Conservation (phyloP, 768 basidiomycete genomes). For the Terana coerulea region DNA sequence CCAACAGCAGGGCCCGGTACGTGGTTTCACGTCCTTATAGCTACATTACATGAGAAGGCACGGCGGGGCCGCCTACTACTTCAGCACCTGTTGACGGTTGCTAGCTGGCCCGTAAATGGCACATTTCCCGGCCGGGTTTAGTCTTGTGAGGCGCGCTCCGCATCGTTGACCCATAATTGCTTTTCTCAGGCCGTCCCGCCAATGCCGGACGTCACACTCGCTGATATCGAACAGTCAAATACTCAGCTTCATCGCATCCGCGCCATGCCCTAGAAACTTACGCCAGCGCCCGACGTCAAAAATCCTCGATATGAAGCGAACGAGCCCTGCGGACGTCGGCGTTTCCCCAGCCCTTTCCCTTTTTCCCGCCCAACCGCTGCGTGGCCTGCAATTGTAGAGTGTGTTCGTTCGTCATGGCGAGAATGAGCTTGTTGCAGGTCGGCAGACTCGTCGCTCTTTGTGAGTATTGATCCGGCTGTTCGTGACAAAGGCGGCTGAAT, state of each 20-base stretch:
- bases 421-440: slow-evolving; percentile 8
- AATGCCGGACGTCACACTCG: not conserved
- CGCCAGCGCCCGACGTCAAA: not conserved
- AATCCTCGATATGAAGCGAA: not conserved
- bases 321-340: not conserved
- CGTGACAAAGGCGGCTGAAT: not conserved
- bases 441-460: slow-evolving; percentile 1
- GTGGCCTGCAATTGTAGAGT: not conserved
- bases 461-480: not conserved
- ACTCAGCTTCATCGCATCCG: too few species aligned
- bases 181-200: too few species aligned
- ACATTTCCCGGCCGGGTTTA: not conserved
- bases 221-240: too few species aligned
- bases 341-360: not conserved
- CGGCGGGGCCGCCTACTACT: too few species aligned
- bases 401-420: not conserved
- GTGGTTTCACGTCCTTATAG: too few species aligned
- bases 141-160: not conserved
- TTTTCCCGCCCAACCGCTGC: not conserved
- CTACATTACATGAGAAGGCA: too few species aligned
- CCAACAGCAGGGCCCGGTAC: too few species aligned
- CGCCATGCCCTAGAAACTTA: too few species aligned
- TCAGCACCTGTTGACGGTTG: not conserved
- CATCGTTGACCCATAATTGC: not conserved
- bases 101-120: too few species aligned